phyloP scores from a whole-genome alignment of 495 filamentous ascomycete species.

The Penicillium subrubescens region DNA sequence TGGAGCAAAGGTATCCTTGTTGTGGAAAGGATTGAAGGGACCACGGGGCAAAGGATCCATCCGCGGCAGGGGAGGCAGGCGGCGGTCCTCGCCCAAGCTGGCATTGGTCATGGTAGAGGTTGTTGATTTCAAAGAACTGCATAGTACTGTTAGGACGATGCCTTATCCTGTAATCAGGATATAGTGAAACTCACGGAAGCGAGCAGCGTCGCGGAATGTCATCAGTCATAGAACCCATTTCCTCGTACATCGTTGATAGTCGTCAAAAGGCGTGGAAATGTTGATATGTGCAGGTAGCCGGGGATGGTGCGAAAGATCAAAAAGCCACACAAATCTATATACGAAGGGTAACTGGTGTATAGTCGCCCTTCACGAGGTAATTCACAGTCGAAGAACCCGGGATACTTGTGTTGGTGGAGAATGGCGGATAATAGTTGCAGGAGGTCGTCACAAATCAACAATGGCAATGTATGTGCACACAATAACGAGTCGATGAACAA shows the following conservation, averaged over 20 bases:
- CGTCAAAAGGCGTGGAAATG: constrained; percentile 12
- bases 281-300: constrained; percentile 24
- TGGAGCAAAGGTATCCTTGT: constrained; percentile 33
- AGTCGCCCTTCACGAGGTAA: constrained; percentile 7
- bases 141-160: not conserved
- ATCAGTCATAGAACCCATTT: constrained; percentile 36
- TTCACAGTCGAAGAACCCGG: constrained; percentile 13
- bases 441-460: constrained; percentile 13
- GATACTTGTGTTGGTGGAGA: not conserved
- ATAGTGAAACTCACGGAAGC: constrained; percentile 41
- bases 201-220: constrained; percentile 40
- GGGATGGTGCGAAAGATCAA: constrained; percentile 12
- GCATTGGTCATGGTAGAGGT: constrained; percentile 22
- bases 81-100: constrained; percentile 38
- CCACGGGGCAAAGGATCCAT: constrained; percentile 46
- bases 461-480: constrained; percentile 27
- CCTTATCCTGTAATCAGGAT: not conserved
- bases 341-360: constrained; percentile 11
- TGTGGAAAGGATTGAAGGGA: constrained; percentile 45
- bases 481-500: constrained; percentile 18
- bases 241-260: constrained; percentile 36
- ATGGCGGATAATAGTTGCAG: not conserved
- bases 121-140: constrained; percentile 24
- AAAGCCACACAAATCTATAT: constrained; percentile 20
- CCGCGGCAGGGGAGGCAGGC: constrained; percentile 46